phyloP scores from a whole-genome alignment of 257 asterid genomes.

The Ligustrum vulgare region DNA sequence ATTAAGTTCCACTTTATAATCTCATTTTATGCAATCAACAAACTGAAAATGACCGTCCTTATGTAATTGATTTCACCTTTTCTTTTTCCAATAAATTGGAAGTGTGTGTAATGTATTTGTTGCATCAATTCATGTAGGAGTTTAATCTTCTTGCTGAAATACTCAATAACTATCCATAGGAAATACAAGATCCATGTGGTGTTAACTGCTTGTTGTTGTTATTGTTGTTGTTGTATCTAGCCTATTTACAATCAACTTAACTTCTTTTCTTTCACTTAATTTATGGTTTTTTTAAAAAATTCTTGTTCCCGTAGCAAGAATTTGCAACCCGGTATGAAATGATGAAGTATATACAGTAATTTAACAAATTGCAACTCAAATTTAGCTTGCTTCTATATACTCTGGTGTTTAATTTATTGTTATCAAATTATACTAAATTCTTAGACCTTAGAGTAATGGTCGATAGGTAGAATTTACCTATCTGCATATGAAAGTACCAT shows the following conservation, averaged over 20 bases:
- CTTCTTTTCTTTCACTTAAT: not conserved
- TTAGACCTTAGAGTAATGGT: not conserved
- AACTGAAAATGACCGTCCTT: too few relatives aligned
- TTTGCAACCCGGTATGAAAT: not conserved
- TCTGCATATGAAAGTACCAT: not conserved
- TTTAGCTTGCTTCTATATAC: not conserved
- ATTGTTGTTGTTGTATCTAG: too few relatives aligned
- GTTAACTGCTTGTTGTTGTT: too few relatives aligned
- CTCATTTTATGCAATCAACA: too few relatives aligned
- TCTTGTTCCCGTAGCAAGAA: not conserved
- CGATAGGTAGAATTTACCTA: not conserved
- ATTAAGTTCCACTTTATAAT: too few relatives aligned
- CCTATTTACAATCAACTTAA: not conserved
- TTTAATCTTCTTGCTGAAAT: not conserved
- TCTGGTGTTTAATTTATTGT: not conserved
- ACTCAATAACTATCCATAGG: not conserved
- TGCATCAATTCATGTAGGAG: not conserved
- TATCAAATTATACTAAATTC: not conserved
- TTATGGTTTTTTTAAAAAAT: not conserved
- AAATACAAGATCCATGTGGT: not conserved
- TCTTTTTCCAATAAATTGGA: not conserved
- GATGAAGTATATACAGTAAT: not conserved
- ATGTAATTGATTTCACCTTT: too few relatives aligned
- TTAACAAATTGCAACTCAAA: not conserved
- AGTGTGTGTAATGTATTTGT: not conserved